These are phyloP conservation scores for Penicillium pancosmium DNA, from an alignment of 495 filamentous ascomycete species.

Conservation along the genomic window DNA sequence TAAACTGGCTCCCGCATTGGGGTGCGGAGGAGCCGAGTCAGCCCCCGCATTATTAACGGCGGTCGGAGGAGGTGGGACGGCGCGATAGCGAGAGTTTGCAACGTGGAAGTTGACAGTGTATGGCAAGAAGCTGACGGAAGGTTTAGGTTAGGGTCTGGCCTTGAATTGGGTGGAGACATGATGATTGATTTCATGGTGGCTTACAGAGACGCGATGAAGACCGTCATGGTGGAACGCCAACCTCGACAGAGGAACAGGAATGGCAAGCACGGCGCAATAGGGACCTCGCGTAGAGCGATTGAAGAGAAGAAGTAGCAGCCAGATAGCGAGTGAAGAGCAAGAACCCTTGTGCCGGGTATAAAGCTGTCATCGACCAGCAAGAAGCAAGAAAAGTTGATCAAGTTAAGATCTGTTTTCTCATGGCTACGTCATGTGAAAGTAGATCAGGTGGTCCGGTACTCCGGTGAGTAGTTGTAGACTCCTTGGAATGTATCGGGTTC, in stretches of 20 bases:
- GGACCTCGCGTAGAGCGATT: background rate
- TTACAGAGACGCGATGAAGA: conserved; percentile 85
- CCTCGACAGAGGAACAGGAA: conserved; percentile 14
- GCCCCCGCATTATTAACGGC: conserved; percentile 38
- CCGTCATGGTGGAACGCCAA: conserved; percentile 62
- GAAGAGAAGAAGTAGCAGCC: conserved; percentile 25
- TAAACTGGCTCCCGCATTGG: conserved; percentile 41
- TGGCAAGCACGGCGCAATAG: conserved; percentile 1
- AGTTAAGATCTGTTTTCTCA: conserved; percentile 36
- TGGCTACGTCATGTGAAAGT: conserved; percentile 47
- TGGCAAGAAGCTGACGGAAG: conserved; percentile 71
- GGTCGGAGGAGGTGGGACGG: conserved; percentile 30
- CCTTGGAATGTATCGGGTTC: background rate
- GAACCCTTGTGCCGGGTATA: conserved; percentile 22
- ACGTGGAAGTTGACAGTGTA: conserved; percentile 81
- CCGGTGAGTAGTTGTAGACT: conserved; percentile 8
- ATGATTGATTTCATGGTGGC: conserved; percentile 33
- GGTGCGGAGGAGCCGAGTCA: conserved; percentile 36
- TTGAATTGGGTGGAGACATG: background rate
- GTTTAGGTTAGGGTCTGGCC: conserved; percentile 4
- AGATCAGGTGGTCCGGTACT: conserved; percentile 13
- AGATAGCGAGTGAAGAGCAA: background rate
- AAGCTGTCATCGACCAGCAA: conserved; percentile 3
- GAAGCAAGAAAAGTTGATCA: conserved; percentile 30
- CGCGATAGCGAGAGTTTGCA: conserved; percentile 29